Evolutionary conservation across 1,284 basidiomycete genomes (phyloP), one percentile per base, ranked within the genome.

Genomic region (Ustilago trichophora): DNA sequence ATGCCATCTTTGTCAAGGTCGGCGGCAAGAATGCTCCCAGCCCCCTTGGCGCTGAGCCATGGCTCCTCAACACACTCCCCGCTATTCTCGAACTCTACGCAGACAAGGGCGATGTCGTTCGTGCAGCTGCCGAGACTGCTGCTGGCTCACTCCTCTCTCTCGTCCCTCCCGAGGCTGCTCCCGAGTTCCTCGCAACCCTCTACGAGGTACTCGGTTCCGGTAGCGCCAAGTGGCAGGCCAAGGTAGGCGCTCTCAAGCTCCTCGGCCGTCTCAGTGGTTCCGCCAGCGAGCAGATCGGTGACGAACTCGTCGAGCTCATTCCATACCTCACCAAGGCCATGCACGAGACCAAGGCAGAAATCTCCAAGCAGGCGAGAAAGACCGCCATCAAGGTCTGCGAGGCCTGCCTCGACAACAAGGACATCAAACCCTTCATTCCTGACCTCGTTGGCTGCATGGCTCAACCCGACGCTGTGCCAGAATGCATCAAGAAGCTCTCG

Each of bases 331-430:
- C 96, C 80, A 85, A 84, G 42, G 89, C 92, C 12, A 95, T 98
- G 93, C 93, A 96, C 82, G 95, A 98, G 83, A 98, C 95, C 72
- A 98, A 98, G 83, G 84, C 88, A 72, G 95, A 98, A 86, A 93
- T 93, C 52, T 90, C 93, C 15, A 86, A 87, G 59, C 90, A 91
- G 37, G 95, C 95, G 36, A 85, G 88, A 74, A 97, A 97, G 85
- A 91, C 92, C 70, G 93, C 92, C n/a, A 93, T 91, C 18, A 87
- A 90, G 25, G 87, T 98, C 46, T 98, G 94, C 83, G 87, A 88
- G 26, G 87, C 88, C 22, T 94, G 92, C 37, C 88, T 98, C 19
- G 92, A 92, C 74, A 98, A 98, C 83, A 89, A 93, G 41, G 95
- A 98, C 85, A 87, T 98, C 64, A 86, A 87, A 51, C 91, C 92